These are phyloP conservation scores for Fusarium sp. DNA, from an alignment of 2,329 filamentous ascomycete genomes.

Conservation along the genomic window DNA sequence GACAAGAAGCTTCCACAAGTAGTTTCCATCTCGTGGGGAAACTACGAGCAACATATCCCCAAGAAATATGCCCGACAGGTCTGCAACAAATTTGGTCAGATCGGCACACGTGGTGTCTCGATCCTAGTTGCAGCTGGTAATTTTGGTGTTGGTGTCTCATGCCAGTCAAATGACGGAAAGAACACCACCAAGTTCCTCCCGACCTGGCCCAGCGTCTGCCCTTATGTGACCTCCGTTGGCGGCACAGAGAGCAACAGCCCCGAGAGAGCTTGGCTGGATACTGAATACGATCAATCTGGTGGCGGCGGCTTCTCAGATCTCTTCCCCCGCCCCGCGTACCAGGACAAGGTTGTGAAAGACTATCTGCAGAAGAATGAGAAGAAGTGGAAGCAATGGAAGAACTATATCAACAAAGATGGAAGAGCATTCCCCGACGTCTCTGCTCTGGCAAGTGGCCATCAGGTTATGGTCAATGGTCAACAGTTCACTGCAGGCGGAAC, in stretches of 20 bases:
- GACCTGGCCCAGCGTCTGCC: constrained; percentile 58
- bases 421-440: constrained; percentile 72
- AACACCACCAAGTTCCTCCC: constrained; percentile 51
- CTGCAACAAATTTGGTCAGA: constrained; percentile 70
- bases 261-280: constrained; percentile 67
- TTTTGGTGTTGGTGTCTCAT: constrained; percentile 52
- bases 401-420: constrained; percentile 59
- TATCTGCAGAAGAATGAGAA: constrained; percentile 59
- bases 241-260: constrained; percentile 64
- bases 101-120: constrained; percentile 74
- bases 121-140: constrained; percentile 76
- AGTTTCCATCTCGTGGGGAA: constrained; percentile 77
- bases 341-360: constrained; percentile 58
- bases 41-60: constrained; percentile 74
- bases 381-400: constrained; percentile 64
- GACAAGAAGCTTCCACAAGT: constrained; percentile 70
- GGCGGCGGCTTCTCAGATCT: constrained; percentile 64
- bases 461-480: constrained; percentile 49
- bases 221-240: constrained; percentile 72
- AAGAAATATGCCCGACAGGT: constrained; percentile 64
- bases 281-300: constrained; percentile 58
- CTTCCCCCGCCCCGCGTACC: constrained; percentile 58
- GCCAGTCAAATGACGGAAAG: constrained; percentile 53
- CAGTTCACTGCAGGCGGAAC: constrained; percentile 48
- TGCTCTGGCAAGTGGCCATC: constrained; percentile 59